Evolutionary conservation across 768 basidiomycete species (phyloP).

Genomic region (Suillus subaureus): DNA sequence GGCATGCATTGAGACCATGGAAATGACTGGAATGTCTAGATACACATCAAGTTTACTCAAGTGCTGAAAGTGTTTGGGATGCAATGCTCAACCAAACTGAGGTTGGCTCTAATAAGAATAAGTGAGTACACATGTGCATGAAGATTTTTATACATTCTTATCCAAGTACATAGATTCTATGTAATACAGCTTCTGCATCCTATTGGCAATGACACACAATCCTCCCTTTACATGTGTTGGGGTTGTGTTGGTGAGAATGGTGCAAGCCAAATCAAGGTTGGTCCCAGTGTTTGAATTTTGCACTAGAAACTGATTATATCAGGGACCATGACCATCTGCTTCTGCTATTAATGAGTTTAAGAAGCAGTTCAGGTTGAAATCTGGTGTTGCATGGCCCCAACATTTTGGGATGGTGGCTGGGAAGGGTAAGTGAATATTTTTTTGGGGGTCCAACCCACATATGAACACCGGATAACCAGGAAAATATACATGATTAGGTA

Average conservation of each 20-base stretch:
- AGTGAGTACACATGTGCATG: conserved; percentile 35
- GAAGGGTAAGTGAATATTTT: conserved; percentile 39
- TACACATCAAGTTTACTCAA: conserved; percentile 53
- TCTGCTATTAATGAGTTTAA: conserved; percentile 54
- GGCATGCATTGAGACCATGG: neutral
- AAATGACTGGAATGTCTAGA: conserved; percentile 29
- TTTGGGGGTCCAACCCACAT: neutral
- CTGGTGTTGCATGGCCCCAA: conserved; percentile 50
- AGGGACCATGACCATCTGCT: conserved; percentile 50
- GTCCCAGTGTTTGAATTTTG: neutral
- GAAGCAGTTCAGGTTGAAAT: conserved; percentile 61
- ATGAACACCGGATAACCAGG: conserved; percentile 34
- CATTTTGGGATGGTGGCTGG: conserved; percentile 53
- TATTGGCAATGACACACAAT: conserved; percentile 38
- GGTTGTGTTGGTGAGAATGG: conserved; percentile 65
- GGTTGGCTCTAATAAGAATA: conserved; percentile 49
- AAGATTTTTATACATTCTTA: neutral
- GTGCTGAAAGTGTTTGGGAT: conserved; percentile 50
- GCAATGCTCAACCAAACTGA: conserved; percentile 67
- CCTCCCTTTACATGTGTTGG: conserved; percentile 55
- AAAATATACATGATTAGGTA: conserved; percentile 65
- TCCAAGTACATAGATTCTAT: conserved; percentile 46
- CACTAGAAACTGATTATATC: neutral
- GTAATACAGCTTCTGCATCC: conserved; percentile 59
- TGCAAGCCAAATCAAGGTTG: conserved; percentile 49